phyloP scores from a whole-genome alignment of 1,139 yeast genomes.

The Diutina sp. region DNA sequence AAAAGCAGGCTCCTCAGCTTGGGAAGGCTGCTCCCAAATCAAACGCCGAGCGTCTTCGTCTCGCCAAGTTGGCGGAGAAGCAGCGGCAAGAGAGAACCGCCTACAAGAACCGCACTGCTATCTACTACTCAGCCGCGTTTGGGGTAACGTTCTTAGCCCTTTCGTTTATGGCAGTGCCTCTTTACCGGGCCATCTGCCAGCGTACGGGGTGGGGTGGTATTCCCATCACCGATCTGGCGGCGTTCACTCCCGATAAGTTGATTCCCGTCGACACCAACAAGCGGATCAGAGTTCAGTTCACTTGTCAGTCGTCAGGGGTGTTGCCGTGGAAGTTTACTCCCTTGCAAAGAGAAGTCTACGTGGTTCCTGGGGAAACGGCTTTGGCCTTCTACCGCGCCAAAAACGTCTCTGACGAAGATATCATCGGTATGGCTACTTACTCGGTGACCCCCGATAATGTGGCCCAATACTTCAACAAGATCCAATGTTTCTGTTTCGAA shows the following conservation, averaged over 20 bases:
- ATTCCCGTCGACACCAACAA: constrained; percentile 81
- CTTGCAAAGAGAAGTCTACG: constrained; percentile 84
- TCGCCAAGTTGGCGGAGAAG: constrained; percentile 6
- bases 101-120: constrained; percentile 36
- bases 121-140: constrained; percentile 61
- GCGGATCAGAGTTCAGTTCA: constrained; percentile 70
- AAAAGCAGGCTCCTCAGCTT: neutral
- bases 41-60: constrained; percentile 2
- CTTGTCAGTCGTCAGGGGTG: constrained; percentile 83
- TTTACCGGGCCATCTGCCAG: constrained; percentile 85
- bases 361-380: constrained; percentile 97
- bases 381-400: constrained; percentile 90
- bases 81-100: constrained; percentile 19
- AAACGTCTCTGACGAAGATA: constrained; percentile 75
- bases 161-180: constrained; percentile 85
- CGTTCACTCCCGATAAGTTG: constrained; percentile 77
- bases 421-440: constrained; percentile 96
- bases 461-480: constrained; percentile 90
- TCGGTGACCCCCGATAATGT: constrained; percentile 95
- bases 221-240: constrained; percentile 74
- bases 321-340: constrained; percentile 96
- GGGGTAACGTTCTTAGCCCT: constrained; percentile 66
- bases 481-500: constrained; percentile 96
- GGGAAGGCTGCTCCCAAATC: neutral
- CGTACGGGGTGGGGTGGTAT: constrained; percentile 95